Percentiles rank a stretch among this genome's conserved stretches.
phyloP scores from a whole-genome alignment of 495 filamentous ascomycete genomes.

The Pseudotulostoma volvatum region DNA sequence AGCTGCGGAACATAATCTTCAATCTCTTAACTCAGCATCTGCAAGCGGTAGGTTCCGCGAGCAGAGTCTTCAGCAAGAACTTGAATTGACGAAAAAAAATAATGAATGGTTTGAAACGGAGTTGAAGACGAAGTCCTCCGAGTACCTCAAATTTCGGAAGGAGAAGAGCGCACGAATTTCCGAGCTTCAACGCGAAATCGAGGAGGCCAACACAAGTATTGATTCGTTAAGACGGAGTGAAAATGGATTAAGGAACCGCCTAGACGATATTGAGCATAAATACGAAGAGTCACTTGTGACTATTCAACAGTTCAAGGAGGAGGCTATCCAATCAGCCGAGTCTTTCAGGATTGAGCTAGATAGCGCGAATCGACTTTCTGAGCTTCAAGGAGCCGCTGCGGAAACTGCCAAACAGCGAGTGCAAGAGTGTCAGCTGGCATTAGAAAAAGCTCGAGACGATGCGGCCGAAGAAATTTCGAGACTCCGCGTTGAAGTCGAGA shows the following conservation, averaged over 20 bases:
- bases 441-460: constrained; percentile 68
- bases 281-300: constrained; percentile 64
- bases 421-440: constrained; percentile 58
- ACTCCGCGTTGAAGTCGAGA: constrained; percentile 64
- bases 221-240: constrained; percentile 66
- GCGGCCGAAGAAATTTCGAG: constrained; percentile 65
- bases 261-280: constrained; percentile 74
- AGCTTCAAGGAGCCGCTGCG: constrained; percentile 70
- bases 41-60: constrained; percentile 73
- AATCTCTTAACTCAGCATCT: constrained; percentile 59
- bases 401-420: constrained; percentile 64
- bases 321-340: constrained; percentile 59
- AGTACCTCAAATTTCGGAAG: constrained; percentile 80
- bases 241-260: constrained; percentile 56
- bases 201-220: constrained; percentile 59
- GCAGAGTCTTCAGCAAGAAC: constrained; percentile 71
- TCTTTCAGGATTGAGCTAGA: constrained; percentile 72
- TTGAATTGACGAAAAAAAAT: constrained; percentile 69
- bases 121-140: constrained; percentile 70
- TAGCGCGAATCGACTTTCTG: constrained; percentile 58
- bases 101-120: constrained; percentile 87
- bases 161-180: constrained; percentile 79
- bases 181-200: constrained; percentile 73
- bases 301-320: constrained; percentile 74
- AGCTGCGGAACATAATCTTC: constrained; percentile 60